Percentiles rank a stretch among this genome's conserved stretches.
phyloP scores from a whole-genome alignment of 2,329 filamentous ascomycete genomes.

The Cladosporium sp. region DNA sequence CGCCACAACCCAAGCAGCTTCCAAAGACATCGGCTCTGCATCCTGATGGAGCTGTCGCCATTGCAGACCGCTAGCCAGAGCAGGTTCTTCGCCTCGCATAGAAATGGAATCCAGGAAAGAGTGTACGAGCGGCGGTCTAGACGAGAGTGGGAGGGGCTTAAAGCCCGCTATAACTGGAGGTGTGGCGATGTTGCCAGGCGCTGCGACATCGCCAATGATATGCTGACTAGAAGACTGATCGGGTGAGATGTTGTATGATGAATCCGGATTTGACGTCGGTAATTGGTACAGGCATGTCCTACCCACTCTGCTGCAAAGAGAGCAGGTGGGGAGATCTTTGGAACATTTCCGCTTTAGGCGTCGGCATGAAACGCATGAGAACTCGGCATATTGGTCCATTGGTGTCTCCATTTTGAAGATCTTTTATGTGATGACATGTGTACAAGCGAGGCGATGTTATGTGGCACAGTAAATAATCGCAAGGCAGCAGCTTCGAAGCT shows the following conservation, averaged over 20 bases:
- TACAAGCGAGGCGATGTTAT: too few relatives aligned
- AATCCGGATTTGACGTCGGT: neutral
- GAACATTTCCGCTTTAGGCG: constrained; percentile 18
- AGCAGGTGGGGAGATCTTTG: constrained; percentile 17
- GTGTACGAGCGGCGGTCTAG: neutral
- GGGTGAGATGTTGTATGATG: neutral
- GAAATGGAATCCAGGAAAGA: constrained; percentile 19
- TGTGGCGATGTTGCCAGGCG: too few relatives aligned
- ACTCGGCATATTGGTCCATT: neutral
- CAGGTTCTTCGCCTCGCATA: constrained; percentile 10
- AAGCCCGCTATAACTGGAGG: too few relatives aligned
- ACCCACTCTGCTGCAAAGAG: constrained; percentile 16
- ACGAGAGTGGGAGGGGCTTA: neutral
- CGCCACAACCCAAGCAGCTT: constrained; percentile 6
- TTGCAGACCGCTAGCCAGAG: neutral
- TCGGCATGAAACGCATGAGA: constrained; percentile 16
- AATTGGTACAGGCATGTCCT: constrained; percentile 17
- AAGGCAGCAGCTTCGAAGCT: too few relatives aligned
- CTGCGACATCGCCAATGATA: too few relatives aligned
- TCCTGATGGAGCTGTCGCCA: constrained; percentile 13
- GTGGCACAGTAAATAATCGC: too few relatives aligned
- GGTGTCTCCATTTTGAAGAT: too few relatives aligned
- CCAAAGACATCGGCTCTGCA: neutral
- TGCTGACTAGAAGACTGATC: neutral
- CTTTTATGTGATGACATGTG: too few relatives aligned